Percentiles rank a stretch among this genome's conserved stretches.
phyloP scores from a whole-genome alignment of 78 protist genomes.

The Creolimax fragrantissima region DNA sequence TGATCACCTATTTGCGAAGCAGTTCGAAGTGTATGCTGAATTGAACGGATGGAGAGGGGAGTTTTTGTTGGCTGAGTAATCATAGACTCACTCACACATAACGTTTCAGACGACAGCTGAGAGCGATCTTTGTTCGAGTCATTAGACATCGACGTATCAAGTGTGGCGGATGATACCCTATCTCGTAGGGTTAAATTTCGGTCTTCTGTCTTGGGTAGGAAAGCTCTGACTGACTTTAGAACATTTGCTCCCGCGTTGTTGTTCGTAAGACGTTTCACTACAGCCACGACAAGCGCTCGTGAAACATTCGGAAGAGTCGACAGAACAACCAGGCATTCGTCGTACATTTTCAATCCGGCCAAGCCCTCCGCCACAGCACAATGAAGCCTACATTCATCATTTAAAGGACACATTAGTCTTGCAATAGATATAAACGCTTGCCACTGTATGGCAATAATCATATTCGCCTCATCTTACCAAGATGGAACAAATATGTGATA shows the following conservation, averaged over 20 bases:
- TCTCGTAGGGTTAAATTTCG: too few relatives aligned
- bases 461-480: too few relatives aligned
- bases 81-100: not conserved
- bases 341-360: not conserved
- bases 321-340: not conserved
- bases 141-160: not conserved
- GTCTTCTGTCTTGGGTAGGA: not conserved
- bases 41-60: not conserved
- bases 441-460: too few relatives aligned
- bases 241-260: not conserved
- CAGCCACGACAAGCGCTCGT: not conserved
- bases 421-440: too few relatives aligned
- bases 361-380: not conserved
- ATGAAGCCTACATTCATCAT: not conserved
- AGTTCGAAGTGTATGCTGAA: not conserved
- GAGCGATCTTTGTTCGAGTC: not conserved
- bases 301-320: not conserved
- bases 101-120: too few relatives aligned
- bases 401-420: too few relatives aligned
- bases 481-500: too few relatives aligned
- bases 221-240: not conserved
- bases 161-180: too few relatives aligned
- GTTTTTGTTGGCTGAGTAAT: not conserved
- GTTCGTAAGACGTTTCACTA: not conserved
- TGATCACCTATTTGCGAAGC: not conserved